Evolutionary conservation across 2,329 filamentous ascomycete genomes (phyloP), one percentile per base, ranked within the genome.

Genomic region (Pseudofabraea citricarpa): DNA sequence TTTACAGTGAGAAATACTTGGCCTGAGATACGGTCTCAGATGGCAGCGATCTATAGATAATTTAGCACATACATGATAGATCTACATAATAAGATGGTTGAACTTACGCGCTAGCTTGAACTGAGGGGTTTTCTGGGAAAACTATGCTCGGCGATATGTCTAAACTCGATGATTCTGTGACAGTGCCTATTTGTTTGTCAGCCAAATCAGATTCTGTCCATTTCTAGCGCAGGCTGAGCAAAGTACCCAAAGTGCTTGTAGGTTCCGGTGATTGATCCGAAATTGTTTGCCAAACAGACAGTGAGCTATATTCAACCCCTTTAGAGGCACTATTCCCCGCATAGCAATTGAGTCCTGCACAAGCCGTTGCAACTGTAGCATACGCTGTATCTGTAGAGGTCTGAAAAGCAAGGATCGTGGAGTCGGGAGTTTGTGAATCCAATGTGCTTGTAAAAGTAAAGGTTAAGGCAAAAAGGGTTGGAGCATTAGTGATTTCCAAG

Each of bases 161-260:
- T 32, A 5, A 7, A 5, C 13, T 15, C 19, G 5, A 32, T 32
- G 8, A 32, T 32, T 42, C 26, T 16, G 40, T 42, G 18, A 42
- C 40, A 6, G 40, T 42, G 19, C 36, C 35, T 36, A 31, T 42
- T 29, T 42, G 29, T 15, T 16, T 23, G 9, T 31, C 40, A 24
- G n/a, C n/a, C n/a, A 35, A 23, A 21, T 27, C 36, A 21, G 36
- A 35, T 20, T 9, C 26, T 10, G 40, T 42, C 21, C 27, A 19
- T 15, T 18, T 13, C 2, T 27, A 31, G 31, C 40, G 36, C 16
- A 40, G 12, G 7, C 5, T 37, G 5, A 13, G 21, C 6, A 37
- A 21, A 13, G 7, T 32, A n/a, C 18, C 29, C 18, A 16, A 15
- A 3, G 29, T 32, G 29, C 15, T 13, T 32, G 29, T 32, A 3